Conservation (phyloP, 176 grass and related monocot species). For the Chrysopogon serrulatus region DNA sequence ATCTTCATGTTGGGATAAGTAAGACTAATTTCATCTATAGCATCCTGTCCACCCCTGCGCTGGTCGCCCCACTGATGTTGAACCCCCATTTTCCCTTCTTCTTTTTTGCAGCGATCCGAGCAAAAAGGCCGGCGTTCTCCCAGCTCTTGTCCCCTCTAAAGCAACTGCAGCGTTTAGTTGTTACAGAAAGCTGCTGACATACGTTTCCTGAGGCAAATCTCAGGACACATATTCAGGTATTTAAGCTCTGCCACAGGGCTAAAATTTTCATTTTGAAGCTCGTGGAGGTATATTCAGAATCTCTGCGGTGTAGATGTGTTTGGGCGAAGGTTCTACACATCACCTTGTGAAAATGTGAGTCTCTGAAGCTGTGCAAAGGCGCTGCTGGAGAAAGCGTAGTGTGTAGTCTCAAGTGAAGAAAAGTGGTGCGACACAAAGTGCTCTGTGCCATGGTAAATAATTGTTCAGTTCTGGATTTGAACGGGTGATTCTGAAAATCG, state of each 20-base stretch:
- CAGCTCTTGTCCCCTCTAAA: constrained; percentile 77
- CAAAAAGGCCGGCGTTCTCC: constrained; percentile 83
- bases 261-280: constrained; percentile 37
- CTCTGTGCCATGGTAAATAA: constrained; percentile 60
- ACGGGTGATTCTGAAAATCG: constrained; percentile 43
- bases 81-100: not conserved
- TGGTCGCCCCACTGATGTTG: not conserved
- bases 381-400: constrained; percentile 35
- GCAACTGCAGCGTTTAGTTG: constrained; percentile 64
- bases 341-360: constrained; percentile 43
- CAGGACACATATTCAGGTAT: constrained; percentile 3
- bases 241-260: constrained; percentile 21
- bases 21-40: constrained; percentile 9
- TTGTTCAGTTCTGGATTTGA: constrained; percentile 45
- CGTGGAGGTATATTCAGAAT: constrained; percentile 36
- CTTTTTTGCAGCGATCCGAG: constrained; percentile 65
- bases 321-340: constrained; percentile 44
- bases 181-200: constrained; percentile 37
- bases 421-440: constrained; percentile 52
- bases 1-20: constrained; percentile 94
- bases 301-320: constrained; percentile 39
- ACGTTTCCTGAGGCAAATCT: constrained; percentile 16
- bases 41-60: not conserved
- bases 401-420: constrained; percentile 44
- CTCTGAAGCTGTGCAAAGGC: constrained; percentile 42